These are phyloP conservation scores for Nematodospora valgi DNA, from an alignment of 805 yeast genomes.

Conservation along the genomic window DNA sequence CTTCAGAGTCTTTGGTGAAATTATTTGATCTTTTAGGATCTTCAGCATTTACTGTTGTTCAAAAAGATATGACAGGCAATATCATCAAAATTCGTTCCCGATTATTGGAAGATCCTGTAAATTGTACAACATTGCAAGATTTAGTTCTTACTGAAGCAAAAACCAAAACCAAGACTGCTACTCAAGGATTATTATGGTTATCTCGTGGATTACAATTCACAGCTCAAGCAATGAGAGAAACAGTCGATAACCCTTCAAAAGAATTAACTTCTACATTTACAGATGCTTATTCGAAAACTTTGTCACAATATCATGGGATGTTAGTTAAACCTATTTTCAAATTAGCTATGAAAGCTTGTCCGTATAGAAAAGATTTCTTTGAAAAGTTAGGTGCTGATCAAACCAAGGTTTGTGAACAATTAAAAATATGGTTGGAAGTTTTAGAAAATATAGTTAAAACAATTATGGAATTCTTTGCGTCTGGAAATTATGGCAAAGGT, in stretches of 20 bases:
- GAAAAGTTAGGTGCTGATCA: constrained; percentile 77
- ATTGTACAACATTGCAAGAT: constrained; percentile 69
- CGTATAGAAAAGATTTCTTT: constrained; percentile 83
- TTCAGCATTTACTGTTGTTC: constrained; percentile 80
- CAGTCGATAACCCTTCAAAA: constrained; percentile 55
- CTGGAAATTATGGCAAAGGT: constrained; percentile 88
- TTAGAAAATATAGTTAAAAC: constrained; percentile 70
- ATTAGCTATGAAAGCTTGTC: constrained; percentile 93
- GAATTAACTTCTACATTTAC: constrained; percentile 80
- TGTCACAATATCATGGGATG: constrained; percentile 78
- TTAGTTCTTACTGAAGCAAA: constrained; percentile 69
- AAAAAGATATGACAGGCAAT: constrained; percentile 85
- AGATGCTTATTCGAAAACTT: constrained; percentile 77
- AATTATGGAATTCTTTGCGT: constrained; percentile 69
- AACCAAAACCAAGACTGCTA: constrained; percentile 70
- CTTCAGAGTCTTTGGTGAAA: constrained; percentile 78
- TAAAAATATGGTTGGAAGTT: constrained; percentile 71
- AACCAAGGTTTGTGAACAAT: constrained; percentile 60
- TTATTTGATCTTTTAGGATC: constrained; percentile 83
- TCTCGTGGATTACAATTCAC: constrained; percentile 84
- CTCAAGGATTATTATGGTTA: constrained; percentile 89
- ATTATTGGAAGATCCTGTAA: constrained; percentile 60
- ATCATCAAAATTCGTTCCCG: constrained; percentile 69
- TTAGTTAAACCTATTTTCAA: constrained; percentile 83
- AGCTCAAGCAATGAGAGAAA: constrained; percentile 83